Evolutionary conservation across 2,329 filamentous ascomycete genomes (phyloP), one percentile per base, ranked within the genome.

Genomic region (Thelonectria discophora): DNA sequence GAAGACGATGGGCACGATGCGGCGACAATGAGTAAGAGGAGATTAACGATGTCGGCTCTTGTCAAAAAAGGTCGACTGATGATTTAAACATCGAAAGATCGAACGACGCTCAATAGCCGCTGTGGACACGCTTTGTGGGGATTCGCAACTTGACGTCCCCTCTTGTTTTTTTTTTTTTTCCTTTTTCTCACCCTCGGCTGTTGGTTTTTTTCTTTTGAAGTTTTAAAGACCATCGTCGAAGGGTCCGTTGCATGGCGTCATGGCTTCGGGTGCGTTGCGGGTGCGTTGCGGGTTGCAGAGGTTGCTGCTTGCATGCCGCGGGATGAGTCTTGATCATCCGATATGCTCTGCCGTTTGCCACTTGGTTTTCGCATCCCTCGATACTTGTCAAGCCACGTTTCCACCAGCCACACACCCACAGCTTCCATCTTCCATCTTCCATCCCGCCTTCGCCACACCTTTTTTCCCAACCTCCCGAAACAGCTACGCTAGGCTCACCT

Each of bases 351-450:
- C 53, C 32, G 27, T 45, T 46, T 46, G 21, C 57, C 42, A 46
- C 32, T 20, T 59, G 34, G 48, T 37, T 48, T 51, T 45, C 53
- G 45, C 43, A 12, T 20, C 32, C 43, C 20, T 50, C 50, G 12
- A 37, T 4, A 37, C 5, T 11, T 15, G 34, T 37, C 40, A 48
- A 61, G 58, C 58, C 58, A 61, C 58, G n/a, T 39, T 30, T 34
- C 9, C 56, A 58, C 54, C 67, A 70, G 68, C 68, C 68, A 70
- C 68, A 61, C 43, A 49, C 34, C 42, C 21, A 30, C 27, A 30
- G 27, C 5, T 30, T 30, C 8, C 27, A 30, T 7, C 2, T 30
- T 24, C 21, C 21, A 24, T 50, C 45, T 30, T 12, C 51, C 42
- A 43, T 34, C 9, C 20, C 21, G 20, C 27, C 50, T 27, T 49